Evolutionary conservation across 352 stramenopile species (phyloP), one percentile per base, ranked within the genome.

Genomic region (Globisporangium cylindrosporum): DNA sequence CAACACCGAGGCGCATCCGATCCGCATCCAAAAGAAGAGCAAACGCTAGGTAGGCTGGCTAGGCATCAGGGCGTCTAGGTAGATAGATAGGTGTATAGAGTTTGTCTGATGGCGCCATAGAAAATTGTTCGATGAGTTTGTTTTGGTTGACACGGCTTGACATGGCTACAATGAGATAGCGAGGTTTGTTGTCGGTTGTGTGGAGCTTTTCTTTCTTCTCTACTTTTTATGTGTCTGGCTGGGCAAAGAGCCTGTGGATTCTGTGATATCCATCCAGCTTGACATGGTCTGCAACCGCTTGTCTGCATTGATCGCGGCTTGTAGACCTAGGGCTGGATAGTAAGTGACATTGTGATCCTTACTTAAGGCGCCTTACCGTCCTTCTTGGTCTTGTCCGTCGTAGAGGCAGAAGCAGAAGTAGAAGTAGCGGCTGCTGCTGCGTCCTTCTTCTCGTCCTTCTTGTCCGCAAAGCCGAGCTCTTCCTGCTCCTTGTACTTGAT

Each of bases 1-100:
- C 79, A 99, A 98, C 78, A 99, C 96, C 2, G 95, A 99, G 74
- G 95, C 93, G 14, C 96, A 99, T 72, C 95, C 95, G 38, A 65
- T 98, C n/a, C 74, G 79, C 41, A 92, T 92, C 60, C 78, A 64
- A 29, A 51, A 48, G 38, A 20, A 51, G 43, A 10, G 43, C 43
- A 51, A 22, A 15, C 43, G 18, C 43, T 51, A 51, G 43, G 15
- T n/a, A 22, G 41, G 41, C 9, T 48, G 15, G 41, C 12, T 48
- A 48, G 53, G 65, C 14, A 9, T n/a, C 36, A 59, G 15, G 43
- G n/a, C 18, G 20, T 43, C 25, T 59, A 59, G 54, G 25, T 25
- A 59, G 27, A 36, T 25, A 59, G 27, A 22, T 60, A 60, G 55
- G n/a, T 51, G 43, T 51, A 59, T 59, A 60, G 55, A 34, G 20